Evolutionary conservation across 768 basidiomycete genomes (phyloP), one percentile per base, ranked within the genome.

Genomic region (Boletus speciosus): DNA sequence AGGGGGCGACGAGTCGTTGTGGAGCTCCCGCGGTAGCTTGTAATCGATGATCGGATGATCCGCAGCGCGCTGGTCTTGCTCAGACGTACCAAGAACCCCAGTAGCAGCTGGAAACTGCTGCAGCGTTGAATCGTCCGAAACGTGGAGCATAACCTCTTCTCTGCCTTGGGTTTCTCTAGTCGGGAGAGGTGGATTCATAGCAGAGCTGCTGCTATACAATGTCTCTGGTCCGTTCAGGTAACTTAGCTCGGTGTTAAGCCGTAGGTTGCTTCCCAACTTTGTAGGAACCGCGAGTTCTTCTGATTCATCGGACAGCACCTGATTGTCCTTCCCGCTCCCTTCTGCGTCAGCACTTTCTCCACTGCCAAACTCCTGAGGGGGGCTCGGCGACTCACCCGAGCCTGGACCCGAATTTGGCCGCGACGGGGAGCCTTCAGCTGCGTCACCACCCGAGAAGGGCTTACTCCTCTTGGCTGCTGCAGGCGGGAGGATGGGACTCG

Each of bases 21-120:
- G 83, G 51, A 90, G 71, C 53, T 72, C 71, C 35, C 89, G 75
- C 16, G 90, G 89, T 48, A 78, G 73, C 61, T 81, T 81, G 64
- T 84, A 86, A 57, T 87, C 81, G 60, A 81, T 66, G 21, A 72
- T 55, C 2, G 58, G 53, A 34, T 58, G 49, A 14, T 57, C 58
- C 8, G 44, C 47, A 21, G 57, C 39, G 25, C 32, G 52, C 25
- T 58, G 55, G 44, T 56, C 64, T 3, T 27, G 44, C 34, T 61
- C 62, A 23, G 43, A 37, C 6, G 36, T 25, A 31, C 29, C 58
- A 35, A 21, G 19, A 38, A 37, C 47, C 15, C 38, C 47, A 8
- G 34, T 40, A 10, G 21, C 44, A n/a, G 45, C 36, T 15, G 52
- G 41, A 49, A 35, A 34, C 11, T 32, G 54, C 5, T 42, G 59